Evolutionary conservation across 208 protist genomes (phyloP), one percentile per base, ranked within the genome.

Genomic region (Trypanosomatidae sp.): DNA sequence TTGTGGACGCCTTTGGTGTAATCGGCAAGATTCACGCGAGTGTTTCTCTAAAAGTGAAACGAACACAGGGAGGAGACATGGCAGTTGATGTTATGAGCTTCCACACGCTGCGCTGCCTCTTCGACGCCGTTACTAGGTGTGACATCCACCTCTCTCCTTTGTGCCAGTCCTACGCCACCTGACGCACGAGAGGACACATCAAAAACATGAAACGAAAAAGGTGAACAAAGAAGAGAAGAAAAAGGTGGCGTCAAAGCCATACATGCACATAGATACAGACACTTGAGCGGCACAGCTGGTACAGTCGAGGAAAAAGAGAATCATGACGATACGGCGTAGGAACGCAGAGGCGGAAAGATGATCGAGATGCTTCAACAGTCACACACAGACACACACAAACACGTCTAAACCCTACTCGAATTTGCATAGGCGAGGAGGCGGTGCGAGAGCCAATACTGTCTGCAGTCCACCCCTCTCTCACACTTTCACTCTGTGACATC

Each of bases 121-220:
- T 65, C 13, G 39, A 25, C 33, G 22, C 25, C 22, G 6, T 65
- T 65, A 13, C 19, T 9, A 7, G 33, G 33, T 46, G 17, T 25
- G 8, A n/a, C 7, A 47, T 65, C 60, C 41, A 5, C 7, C 33
- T 10, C 5, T 44, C 19, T 44, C 39, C 33, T 46, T 4, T 47
- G 33, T 9, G 3, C 9, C 22, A 47, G 30, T 30, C 39, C 33
- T 28, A 44, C 60, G 22, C 60, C 39, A 25, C 60, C 36, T 47
- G 39, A 39, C 17, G 22, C 58, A 22, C n/a, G 17, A 47, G 22
- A 65, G n/a, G 12, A 68, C n/a, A 25, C 44, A 53, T 12, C 22
- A 1, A 68, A 52, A 44, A 68, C 15, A 30, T 46, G 13, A 69
- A 69, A n/a, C 44, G 53, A 46, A 43, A 49, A 53, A 60, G 41